Evolutionary conservation across 495 filamentous ascomycete species (phyloP).

Genomic region (Cercophora scortea): DNA sequence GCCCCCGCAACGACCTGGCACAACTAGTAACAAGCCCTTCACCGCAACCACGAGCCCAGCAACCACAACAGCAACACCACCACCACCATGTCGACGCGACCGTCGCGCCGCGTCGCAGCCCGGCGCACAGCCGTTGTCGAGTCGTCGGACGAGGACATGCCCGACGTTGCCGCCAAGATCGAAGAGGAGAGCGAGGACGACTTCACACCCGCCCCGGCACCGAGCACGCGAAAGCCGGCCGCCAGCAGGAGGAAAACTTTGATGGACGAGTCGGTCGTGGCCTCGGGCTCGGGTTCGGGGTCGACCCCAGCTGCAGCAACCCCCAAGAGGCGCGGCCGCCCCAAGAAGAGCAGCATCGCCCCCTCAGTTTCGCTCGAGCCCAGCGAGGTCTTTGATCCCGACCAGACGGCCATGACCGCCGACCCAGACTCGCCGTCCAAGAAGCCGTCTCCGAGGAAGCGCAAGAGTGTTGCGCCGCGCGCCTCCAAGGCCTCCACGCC

Average conservation of each 20-base stretch:
- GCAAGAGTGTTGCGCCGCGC: constrained; percentile 57
- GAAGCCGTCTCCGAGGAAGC: constrained; percentile 56
- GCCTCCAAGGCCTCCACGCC: constrained; percentile 38
- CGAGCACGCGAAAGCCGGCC: constrained; percentile 35
- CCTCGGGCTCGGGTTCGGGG: not conserved
- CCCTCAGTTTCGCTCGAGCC: constrained; percentile 41
- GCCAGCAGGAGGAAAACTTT: constrained; percentile 48
- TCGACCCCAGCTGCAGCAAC: constrained; percentile 7
- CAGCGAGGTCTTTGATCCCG: constrained; percentile 51
- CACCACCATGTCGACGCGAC: constrained; percentile 54
- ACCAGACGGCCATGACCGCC: constrained; percentile 40
- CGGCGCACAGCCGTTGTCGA: constrained; percentile 66
- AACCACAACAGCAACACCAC: not conserved
- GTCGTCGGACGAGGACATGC: constrained; percentile 63
- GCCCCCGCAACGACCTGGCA: not conserved
- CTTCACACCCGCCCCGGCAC: constrained; percentile 63
- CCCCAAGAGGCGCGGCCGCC: constrained; percentile 21
- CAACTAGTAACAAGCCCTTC: constrained; percentile 1
- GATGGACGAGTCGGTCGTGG: constrained; percentile 6
- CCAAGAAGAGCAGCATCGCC: constrained; percentile 24
- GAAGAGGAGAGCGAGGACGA: constrained; percentile 65
- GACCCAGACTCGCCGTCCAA: constrained; percentile 47
- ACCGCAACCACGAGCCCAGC: not conserved
- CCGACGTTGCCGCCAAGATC: constrained; percentile 47
- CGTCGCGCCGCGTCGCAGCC: constrained; percentile 65